Percentiles rank a stretch among this genome's conserved stretches.
phyloP scores from a whole-genome alignment of 768 basidiomycete genomes.

The Coprinopsis strossmayeri region DNA sequence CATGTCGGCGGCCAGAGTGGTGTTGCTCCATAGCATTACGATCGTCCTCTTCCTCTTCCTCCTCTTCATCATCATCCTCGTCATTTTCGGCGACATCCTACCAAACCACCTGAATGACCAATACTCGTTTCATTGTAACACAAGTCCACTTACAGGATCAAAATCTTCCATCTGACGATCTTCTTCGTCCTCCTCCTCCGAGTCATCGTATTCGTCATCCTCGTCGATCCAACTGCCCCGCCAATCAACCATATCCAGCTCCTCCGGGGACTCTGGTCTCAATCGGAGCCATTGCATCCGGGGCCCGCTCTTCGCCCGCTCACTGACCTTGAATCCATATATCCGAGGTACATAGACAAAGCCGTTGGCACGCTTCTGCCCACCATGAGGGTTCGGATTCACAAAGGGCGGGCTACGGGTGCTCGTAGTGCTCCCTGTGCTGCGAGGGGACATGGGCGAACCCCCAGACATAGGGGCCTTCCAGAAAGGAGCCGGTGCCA shows the following conservation, averaged over 20 bases:
- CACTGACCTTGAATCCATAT: constrained; percentile 97
- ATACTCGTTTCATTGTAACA: not conserved
- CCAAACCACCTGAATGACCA: constrained; percentile 3
- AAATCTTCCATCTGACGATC: constrained; percentile 85
- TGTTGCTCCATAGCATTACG: constrained; percentile 25
- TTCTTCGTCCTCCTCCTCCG: constrained; percentile 65
- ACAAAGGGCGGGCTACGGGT: constrained; percentile 55
- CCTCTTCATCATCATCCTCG: constrained; percentile 55
- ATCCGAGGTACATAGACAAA: constrained; percentile 88
- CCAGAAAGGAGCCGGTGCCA: constrained; percentile 92
- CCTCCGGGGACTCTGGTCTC: constrained; percentile 72
- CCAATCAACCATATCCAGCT: constrained; percentile 87
- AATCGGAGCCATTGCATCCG: constrained; percentile 95
- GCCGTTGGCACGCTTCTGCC: constrained; percentile 82
- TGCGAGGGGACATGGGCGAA: constrained; percentile 53
- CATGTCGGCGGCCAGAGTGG: constrained; percentile 27
- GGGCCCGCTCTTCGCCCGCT: constrained; percentile 90
- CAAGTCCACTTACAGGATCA: constrained; percentile 53
- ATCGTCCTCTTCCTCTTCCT: constrained; percentile 56
- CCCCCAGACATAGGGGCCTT: constrained; percentile 55
- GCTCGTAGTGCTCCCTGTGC: constrained; percentile 40
- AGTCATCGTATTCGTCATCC: constrained; percentile 52
- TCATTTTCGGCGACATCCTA: constrained; percentile 47
- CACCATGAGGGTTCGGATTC: constrained; percentile 86
- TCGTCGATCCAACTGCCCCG: constrained; percentile 81